Conservation (phyloP, 1,139 yeast genomes). For the Yamadazyma oceani region DNA sequence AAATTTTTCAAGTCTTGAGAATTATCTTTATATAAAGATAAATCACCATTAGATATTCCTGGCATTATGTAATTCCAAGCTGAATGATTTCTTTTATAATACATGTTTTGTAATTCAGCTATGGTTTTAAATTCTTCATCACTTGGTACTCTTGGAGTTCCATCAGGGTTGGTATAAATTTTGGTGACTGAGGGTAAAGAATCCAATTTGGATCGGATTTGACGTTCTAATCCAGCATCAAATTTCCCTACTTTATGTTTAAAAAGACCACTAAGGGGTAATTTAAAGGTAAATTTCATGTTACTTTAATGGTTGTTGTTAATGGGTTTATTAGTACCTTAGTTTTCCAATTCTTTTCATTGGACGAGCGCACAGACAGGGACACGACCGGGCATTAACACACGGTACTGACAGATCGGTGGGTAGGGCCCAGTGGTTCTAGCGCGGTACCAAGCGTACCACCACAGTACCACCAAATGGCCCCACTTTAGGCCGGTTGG, state of each 20-base stretch:
- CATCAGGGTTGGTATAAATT: constrained; percentile 75
- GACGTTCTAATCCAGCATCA: constrained; percentile 43
- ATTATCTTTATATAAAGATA: constrained; percentile 61
- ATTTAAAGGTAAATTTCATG: constrained; percentile 47
- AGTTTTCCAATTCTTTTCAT: constrained; percentile 19
- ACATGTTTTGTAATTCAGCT: constrained; percentile 68
- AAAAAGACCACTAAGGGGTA: constrained; percentile 41
- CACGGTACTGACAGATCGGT: constrained; percentile 14
- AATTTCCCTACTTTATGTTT: constrained; percentile 41
- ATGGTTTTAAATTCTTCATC: constrained; percentile 74
- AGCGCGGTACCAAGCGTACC: no score
- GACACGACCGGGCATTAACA: constrained; percentile 5
- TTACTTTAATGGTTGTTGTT: constrained; percentile 1
- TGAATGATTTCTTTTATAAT: constrained; percentile 59
- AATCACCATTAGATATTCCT: constrained; percentile 53
- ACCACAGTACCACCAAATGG: no score
- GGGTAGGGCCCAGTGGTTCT: no score
- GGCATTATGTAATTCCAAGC: constrained; percentile 62
- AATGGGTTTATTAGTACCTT: constrained; percentile 5
- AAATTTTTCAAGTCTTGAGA: constrained; percentile 61
- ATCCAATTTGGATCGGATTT: constrained; percentile 44
- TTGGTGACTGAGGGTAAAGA: constrained; percentile 56
- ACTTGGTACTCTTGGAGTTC: constrained; percentile 68
- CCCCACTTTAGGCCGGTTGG: no score
- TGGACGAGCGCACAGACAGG: constrained; percentile 16